phyloP scores from a whole-genome alignment of 768 basidiomycete species.

The Trametes coccinea region DNA sequence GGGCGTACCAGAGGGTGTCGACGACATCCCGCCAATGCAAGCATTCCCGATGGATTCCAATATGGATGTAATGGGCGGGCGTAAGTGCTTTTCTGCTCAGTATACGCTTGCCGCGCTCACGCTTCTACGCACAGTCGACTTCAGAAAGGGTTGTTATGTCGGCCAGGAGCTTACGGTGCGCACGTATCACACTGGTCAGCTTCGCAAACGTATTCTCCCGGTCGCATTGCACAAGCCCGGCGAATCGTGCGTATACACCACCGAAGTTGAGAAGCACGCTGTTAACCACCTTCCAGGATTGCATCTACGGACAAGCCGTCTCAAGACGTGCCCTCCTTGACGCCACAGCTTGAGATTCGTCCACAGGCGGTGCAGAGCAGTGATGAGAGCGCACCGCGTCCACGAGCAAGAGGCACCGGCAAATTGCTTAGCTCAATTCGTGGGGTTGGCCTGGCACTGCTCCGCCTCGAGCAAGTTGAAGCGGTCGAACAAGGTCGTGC shows the following conservation, averaged over 20 bases:
- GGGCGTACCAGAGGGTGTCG: constrained; percentile 85
- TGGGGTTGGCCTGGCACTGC: constrained; percentile 72
- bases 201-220: constrained; percentile 89
- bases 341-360: constrained; percentile 33
- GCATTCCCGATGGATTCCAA: constrained; percentile 95
- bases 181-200: constrained; percentile 90
- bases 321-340: neutral
- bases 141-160: constrained; percentile 96
- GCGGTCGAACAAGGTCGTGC: constrained; percentile 51
- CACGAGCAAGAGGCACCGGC: constrained; percentile 63
- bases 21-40: constrained; percentile 73
- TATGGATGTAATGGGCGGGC: constrained; percentile 90
- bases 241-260: constrained; percentile 27
- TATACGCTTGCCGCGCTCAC: neutral
- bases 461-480: constrained; percentile 76
- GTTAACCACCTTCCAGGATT: neutral
- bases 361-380: constrained; percentile 27
- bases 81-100: constrained; percentile 47
- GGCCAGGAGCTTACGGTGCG: constrained; percentile 97
- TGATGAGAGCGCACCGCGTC: constrained; percentile 25
- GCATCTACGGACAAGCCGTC: neutral
- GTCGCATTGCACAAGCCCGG: constrained; percentile 54
- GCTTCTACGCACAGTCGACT: constrained; percentile 63
- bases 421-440: constrained; percentile 64
- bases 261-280: neutral